phyloP scores from a whole-genome alignment of 139 green algal genomes.

The Marvania coccoides region DNA sequence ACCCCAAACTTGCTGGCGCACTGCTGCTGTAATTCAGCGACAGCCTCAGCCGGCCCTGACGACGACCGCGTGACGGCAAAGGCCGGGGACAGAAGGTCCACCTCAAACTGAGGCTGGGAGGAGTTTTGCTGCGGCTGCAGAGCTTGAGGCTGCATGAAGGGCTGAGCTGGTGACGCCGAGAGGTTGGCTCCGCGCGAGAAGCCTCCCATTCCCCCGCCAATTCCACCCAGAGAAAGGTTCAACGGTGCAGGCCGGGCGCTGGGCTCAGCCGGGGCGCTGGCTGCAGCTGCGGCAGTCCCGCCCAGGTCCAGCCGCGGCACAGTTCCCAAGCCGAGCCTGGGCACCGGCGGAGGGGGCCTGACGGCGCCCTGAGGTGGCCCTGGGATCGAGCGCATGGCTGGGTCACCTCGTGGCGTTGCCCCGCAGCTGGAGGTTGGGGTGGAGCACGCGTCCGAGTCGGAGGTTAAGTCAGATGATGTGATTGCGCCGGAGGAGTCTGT shows the following conservation, averaged over 20 bases:
- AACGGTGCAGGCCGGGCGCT: too few species aligned
- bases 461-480: not conserved
- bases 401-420: too few species aligned
- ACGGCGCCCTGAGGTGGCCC: not conserved
- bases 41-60: not conserved
- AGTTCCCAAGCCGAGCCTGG: not conserved
- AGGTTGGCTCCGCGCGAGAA: too few species aligned
- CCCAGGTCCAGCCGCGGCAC: not conserved
- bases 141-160: too few species aligned
- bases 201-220: too few species aligned
- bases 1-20: constrained; percentile 10
- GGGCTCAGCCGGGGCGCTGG: too few species aligned
- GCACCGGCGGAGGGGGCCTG: not conserved
- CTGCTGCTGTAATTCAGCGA: not conserved
- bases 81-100: not conserved
- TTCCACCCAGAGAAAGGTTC: too few species aligned
- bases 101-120: not conserved
- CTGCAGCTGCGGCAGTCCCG: too few species aligned
- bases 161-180: too few species aligned
- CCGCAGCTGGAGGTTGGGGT: not conserved
- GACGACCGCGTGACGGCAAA: not conserved
- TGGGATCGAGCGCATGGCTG: too few species aligned
- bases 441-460: not conserved
- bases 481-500: not conserved
- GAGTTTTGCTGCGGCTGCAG: too few species aligned